Percentiles rank a stretch among this genome's conserved stretches.
Evolutionary conservation across 306 rosid genomes (phyloP).

Genomic region (Corylus heterophylla): DNA sequence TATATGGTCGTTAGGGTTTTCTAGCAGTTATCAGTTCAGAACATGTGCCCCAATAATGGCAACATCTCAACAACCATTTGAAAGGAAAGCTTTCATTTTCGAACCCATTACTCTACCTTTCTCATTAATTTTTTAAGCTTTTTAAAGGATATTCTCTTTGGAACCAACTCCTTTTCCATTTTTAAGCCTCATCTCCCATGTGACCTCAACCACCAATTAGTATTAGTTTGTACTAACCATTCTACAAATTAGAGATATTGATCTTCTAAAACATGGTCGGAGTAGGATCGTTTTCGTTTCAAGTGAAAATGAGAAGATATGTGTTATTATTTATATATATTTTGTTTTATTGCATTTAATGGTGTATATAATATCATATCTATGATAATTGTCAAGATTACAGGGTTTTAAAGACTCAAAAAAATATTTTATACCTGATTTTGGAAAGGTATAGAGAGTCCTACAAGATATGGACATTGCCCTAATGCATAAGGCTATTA

Average conservation of each 20-base stretch:
- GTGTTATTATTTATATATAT: too few relatives aligned
- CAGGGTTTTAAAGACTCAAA: too few relatives aligned
- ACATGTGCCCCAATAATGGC: conserved; percentile 48
- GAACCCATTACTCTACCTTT: background rate
- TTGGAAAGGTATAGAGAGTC: too few relatives aligned
- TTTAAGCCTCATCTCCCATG: conserved; percentile 20
- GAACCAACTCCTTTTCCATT: background rate
- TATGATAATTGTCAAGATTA: too few relatives aligned
- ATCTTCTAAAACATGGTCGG: background rate
- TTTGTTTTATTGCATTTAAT: too few relatives aligned
- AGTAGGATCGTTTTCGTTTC: too few relatives aligned
- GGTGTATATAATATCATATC: too few relatives aligned
- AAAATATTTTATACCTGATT: too few relatives aligned
- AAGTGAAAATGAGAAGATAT: too few relatives aligned
- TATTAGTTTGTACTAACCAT: conserved; percentile 1
- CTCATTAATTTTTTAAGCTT: background rate
- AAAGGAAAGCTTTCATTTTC: conserved; percentile 4
- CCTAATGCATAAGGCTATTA: too few relatives aligned
- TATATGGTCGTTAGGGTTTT: conserved; percentile 32
- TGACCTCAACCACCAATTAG: conserved; percentile 37
- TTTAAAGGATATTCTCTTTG: background rate
- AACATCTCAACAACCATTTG: conserved; percentile 37
- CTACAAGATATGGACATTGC: too few relatives aligned
- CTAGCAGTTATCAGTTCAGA: conserved; percentile 32
- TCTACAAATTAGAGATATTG: conserved; percentile 5